Conservation (phyloP, 2,329 filamentous ascomycete genomes). For the Nothopassalora personata region DNA sequence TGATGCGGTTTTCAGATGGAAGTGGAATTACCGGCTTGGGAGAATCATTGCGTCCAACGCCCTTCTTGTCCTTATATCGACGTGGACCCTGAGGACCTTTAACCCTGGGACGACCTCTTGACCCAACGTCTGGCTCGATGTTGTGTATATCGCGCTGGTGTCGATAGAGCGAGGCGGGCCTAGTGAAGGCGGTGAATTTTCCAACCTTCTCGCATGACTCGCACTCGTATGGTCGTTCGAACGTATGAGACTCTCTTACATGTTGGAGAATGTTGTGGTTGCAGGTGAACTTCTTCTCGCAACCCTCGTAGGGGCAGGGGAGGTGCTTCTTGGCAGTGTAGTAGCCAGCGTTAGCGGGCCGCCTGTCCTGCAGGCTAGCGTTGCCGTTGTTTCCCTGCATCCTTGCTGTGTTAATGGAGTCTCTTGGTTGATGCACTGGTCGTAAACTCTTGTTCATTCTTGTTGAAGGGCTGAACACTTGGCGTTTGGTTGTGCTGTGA, state of each 20-base stretch:
- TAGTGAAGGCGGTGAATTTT: background rate
- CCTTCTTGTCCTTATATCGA: background rate
- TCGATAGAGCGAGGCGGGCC: constrained; percentile 4
- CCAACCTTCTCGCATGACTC: constrained; percentile 6
- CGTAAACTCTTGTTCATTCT: background rate
- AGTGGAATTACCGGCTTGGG: background rate
- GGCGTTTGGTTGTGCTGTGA: background rate
- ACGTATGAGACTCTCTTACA: constrained; percentile 18
- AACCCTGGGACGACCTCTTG: background rate
- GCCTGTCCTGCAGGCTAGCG: background rate
- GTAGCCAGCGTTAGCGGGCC: background rate
- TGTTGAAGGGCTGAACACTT: background rate
- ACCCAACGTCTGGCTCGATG: background rate
- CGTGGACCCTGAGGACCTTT: background rate
- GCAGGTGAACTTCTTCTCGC: constrained; percentile 10
- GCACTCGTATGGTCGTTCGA: constrained; percentile 13
- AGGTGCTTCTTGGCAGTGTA: constrained; percentile 1
- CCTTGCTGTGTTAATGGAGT: background rate
- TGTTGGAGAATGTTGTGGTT: constrained; percentile 19
- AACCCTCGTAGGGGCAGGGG: constrained; percentile 13
- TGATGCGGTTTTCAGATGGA: background rate
- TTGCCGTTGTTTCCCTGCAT: background rate
- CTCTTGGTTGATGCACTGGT: background rate
- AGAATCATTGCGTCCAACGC: background rate
- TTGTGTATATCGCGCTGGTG: constrained; percentile 2